Evolutionary conservation across 306 rosid species (phyloP), one percentile per base, ranked within the genome.

Genomic region (Casuarina cunninghamiana): DNA sequence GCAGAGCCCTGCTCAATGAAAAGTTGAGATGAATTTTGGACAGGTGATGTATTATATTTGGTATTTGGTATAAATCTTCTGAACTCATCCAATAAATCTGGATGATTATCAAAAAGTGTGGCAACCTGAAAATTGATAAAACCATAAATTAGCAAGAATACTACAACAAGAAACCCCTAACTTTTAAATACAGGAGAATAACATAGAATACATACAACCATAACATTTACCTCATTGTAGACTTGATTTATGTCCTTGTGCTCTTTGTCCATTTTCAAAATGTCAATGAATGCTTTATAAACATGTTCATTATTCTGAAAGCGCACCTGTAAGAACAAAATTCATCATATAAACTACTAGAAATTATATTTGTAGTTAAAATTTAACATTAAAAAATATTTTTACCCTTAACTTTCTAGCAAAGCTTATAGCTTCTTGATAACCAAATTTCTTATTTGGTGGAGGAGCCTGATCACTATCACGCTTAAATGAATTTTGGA

Each of bases 261-360:
- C 88, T 96, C 99, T 86, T 96, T 96, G 74, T 96, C 93, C 99
- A 96, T 82, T 82, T 93, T 93, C 87, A 96, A 85, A 86, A 96
- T 91, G 87, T 96, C 99, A 76, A 96, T 84, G 81, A 96, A 96
- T 81, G 97, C 89, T 80, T 96, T 96, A 82, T 96, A 96, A 69
- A 96, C 98, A 71, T 76, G 96, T 69, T 93, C 95, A 58, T 93
- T 94, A 53, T 82, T 88, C 83, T 90, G 96, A 77, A 96, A 96
- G 35, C 99, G 94, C 79, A 82, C 90, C 99, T 96, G 96, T 69
- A 45, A 43, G 68, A 73, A 78, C 5, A 71, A 83, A 69, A 80
- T 62, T 66, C 15, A 80, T 57, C 58, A 69, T 76, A 85, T 73
- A 69, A 75, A 53, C 1, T 32, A 45, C 13, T 19, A 80, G 58